These are phyloP conservation scores for Aspergillus sp. DNA, from an alignment of 2,329 filamentous ascomycete species.

Conservation along the genomic window DNA sequence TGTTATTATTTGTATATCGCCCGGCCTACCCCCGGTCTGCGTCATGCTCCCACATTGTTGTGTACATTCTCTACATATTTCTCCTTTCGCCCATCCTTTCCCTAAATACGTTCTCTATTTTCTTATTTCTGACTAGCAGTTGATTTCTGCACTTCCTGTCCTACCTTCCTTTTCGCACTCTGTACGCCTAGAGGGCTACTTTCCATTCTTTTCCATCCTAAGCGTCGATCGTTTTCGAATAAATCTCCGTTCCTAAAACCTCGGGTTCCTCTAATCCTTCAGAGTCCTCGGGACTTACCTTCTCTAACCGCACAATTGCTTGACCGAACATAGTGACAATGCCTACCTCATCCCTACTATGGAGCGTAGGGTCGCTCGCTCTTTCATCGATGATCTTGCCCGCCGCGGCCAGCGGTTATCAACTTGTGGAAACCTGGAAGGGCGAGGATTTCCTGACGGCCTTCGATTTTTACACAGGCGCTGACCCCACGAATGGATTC, in stretches of 20 bases:
- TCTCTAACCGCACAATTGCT: not conserved
- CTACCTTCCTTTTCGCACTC: conserved; percentile 3
- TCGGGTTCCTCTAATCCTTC: conserved; percentile 2
- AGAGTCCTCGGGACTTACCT: not conserved
- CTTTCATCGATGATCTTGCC: conserved; percentile 31
- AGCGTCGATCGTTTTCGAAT: conserved; percentile 3
- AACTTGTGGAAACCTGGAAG: conserved; percentile 46
- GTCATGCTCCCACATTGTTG: conserved; percentile 13
- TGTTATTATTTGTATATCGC: conserved; percentile 9
- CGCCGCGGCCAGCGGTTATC: conserved; percentile 33
- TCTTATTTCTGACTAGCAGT: conserved; percentile 8
- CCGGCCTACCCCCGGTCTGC: conserved; percentile 2
- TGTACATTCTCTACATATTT: conserved; percentile 22
- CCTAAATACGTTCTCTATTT: conserved; percentile 15
- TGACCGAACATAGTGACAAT: conserved; percentile 22
- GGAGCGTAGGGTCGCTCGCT: conserved; percentile 36
- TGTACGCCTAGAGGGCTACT: conserved; percentile 25
- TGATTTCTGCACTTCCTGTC: conserved; percentile 3
- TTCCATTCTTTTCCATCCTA: conserved; percentile 19
- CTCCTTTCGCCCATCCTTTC: conserved; percentile 14
- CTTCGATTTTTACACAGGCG: conserved; percentile 52
- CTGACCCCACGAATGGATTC: conserved; percentile 54
- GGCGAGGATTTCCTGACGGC: conserved; percentile 52
- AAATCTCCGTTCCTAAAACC: not conserved
- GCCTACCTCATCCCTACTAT: conserved; percentile 30